Evolutionary conservation across 345 rosid genomes (phyloP).

Genomic region (Noccaea caerulescens): DNA sequence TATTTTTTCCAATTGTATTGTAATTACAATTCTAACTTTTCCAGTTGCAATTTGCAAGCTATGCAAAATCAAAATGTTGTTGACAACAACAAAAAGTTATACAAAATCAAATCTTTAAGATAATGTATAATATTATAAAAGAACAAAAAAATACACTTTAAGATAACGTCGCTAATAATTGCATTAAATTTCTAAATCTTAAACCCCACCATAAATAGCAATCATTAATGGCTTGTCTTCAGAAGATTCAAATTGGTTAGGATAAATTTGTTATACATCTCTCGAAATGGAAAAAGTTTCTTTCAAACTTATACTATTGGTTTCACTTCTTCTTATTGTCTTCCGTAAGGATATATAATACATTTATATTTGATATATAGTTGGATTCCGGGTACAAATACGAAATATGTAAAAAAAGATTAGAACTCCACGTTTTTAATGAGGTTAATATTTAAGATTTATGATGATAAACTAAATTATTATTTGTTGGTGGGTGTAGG

Average conservation of each 20-base stretch:
- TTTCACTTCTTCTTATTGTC: slow-evolving; percentile 7
- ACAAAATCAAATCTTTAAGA: no score
- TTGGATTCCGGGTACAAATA: no score
- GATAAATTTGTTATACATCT: background rate
- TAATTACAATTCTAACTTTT: background rate
- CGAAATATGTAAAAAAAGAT: background rate
- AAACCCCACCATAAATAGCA: background rate
- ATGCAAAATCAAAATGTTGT: background rate
- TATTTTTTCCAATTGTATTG: background rate
- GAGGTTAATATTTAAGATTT: background rate
- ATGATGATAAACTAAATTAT: background rate
- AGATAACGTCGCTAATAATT: background rate
- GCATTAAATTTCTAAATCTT: background rate
- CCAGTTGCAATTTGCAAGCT: background rate
- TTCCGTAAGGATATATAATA: background rate
- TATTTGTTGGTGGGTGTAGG: slow-evolving; percentile 8
- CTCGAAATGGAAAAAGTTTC: background rate
- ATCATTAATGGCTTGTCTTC: background rate
- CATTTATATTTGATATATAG: background rate
- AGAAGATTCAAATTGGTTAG: background rate
- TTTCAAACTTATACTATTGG: background rate
- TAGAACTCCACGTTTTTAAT: background rate
- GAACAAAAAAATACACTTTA: no score
- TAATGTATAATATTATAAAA: no score
- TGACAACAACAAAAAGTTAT: no score